Percentiles rank a stretch among this genome's conserved stretches.
These are phyloP conservation scores for Aspergillus sp. DNA, from an alignment of 2,329 filamentous ascomycete genomes.

Conservation along the genomic window DNA sequence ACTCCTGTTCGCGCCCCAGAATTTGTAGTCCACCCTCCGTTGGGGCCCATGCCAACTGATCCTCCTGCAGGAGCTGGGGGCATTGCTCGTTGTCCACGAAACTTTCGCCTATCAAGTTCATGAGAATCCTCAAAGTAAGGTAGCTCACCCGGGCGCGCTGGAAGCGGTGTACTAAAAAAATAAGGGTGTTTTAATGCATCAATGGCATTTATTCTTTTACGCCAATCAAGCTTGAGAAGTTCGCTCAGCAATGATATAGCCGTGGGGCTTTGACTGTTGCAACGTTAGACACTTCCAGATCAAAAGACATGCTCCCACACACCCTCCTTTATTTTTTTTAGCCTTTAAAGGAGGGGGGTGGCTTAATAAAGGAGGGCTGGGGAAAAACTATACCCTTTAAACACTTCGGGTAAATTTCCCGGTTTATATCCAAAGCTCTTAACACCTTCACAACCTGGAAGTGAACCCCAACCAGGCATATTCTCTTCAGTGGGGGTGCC, in stretches of 20 bases:
- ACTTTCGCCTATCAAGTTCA: constrained; percentile 89
- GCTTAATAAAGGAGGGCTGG: not conserved
- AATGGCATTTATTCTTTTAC: constrained; percentile 81
- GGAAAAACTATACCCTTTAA: constrained; percentile 58
- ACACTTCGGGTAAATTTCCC: constrained; percentile 67
- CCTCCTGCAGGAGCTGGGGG: constrained; percentile 90
- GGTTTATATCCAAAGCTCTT: constrained; percentile 56
- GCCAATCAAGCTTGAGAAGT: constrained; percentile 84
- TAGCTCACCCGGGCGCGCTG: constrained; percentile 79
- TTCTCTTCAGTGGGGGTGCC: constrained; percentile 82
- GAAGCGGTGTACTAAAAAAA: constrained; percentile 73
- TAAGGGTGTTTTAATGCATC: constrained; percentile 91
- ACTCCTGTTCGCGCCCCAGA: constrained; percentile 24
- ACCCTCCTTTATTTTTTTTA: not conserved
- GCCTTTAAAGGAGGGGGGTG: not conserved
- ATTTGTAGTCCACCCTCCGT: constrained; percentile 48
- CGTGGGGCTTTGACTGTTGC: constrained; percentile 56
- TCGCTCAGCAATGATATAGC: constrained; percentile 78
- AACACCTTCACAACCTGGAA: constrained; percentile 77
- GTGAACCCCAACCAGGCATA: constrained; percentile 84
- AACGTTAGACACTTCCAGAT: constrained; percentile 7
- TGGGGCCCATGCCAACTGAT: constrained; percentile 70
- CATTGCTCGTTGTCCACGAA: constrained; percentile 76
- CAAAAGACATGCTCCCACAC: not conserved
- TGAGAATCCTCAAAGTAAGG: constrained; percentile 91